Base-by-base conservation (phyloP, 2,329 filamentous ascomycete species). In the Diplodia sapinea region DNA sequence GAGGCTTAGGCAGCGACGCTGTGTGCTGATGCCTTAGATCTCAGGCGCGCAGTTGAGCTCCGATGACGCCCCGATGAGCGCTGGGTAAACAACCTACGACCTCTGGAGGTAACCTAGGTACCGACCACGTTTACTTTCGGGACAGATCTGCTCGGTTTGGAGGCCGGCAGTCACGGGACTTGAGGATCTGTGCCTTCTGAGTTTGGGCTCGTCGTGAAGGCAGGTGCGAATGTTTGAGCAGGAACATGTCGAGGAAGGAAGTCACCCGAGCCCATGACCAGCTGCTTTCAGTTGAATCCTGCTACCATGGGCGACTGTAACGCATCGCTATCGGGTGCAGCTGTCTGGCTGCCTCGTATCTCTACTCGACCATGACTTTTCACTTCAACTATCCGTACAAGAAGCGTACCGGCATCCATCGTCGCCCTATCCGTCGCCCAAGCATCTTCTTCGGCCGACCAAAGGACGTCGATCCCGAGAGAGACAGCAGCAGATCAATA, bases 291-390 rank as follows among this genome's bases (percentile, higher is more conserved):
- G 33, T 31, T 17, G 2, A 33, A 31, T 4, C 40, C 36, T n/a
- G 15, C 15, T n/a, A 20, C 15, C 54, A 51, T 59, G 54, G 26
- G 29, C 38, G 9, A 23, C 9, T 38, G 26, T 26, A 31, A 26
- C 47, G 31, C 43, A 63, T 63, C 43, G 47, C n/a, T 51, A 26
- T 49, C 31, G 17, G 47, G 17, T 47, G 47, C 59, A 51, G 59
- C 59, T 63, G 29, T 12, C 23, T 12, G 50, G 59, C 59, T 49
- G 40, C 29, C 47, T 29, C 33, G 6, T 57, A 67, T 67, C 65
- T 54, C 56, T 68, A 64, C 29, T 40, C 51, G 50, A 64, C n/a
- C 50, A 68, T 68, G 66, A 68, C 66, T 64, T 68, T 68, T 38
- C 29, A 54, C 59, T 56, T 62, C 51, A 43, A 20, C 40, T 29